Conservation (phyloP, 257 asterid genomes). For the Nicotiana paniculata region DNA sequence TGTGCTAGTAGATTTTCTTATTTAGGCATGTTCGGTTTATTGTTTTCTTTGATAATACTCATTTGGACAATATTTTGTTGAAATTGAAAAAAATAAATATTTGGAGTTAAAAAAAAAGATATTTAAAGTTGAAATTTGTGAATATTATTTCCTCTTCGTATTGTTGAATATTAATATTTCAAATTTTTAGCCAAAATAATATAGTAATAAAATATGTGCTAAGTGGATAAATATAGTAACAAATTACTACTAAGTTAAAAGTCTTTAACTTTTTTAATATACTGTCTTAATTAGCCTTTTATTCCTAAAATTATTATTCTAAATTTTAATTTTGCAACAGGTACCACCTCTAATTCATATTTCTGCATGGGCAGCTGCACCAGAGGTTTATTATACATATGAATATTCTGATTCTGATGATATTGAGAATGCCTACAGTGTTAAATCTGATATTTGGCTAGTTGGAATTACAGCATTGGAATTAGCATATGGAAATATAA, state of each 20-base stretch:
- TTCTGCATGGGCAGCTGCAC: conserved; percentile 7
- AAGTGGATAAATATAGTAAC: too few relatives aligned
- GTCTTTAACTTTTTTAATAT: too few relatives aligned
- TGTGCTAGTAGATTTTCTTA: too few relatives aligned
- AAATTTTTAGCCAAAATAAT: too few relatives aligned
- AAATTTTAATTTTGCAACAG: neutral
- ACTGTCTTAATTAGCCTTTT: too few relatives aligned
- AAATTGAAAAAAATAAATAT: too few relatives aligned
- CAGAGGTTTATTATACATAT: neutral
- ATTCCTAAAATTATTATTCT: neutral
- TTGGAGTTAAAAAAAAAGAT: neutral
- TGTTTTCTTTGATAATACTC: neutral
- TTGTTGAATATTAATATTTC: too few relatives aligned
- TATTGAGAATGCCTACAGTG: neutral
- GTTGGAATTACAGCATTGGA: conserved; percentile 9
- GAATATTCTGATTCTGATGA: neutral
- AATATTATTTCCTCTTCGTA: too few relatives aligned
- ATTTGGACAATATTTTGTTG: neutral
- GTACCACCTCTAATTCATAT: neutral
- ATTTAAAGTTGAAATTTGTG: too few relatives aligned
- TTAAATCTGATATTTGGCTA: neutral
- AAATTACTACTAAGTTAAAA: too few relatives aligned
- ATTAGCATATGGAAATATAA: conserved; percentile 2
- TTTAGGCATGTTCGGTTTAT: neutral
- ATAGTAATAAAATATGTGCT: too few relatives aligned